These are phyloP conservation scores for Arthrobotrys musiformis DNA, from an alignment of 2,329 filamentous ascomycete species.

Conservation along the genomic window DNA sequence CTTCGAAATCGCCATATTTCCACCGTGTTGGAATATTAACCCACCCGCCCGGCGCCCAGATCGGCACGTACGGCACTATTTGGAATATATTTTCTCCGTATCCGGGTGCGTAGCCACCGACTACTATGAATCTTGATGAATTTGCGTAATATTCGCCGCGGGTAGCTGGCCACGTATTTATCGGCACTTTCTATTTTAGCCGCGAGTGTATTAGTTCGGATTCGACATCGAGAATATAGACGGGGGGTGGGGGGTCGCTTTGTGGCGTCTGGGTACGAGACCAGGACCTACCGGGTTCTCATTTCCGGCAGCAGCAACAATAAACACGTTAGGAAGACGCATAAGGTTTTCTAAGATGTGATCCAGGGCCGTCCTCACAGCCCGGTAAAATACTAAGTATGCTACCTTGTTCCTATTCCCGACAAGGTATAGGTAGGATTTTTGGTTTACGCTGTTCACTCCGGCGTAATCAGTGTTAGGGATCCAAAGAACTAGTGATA, in stretches of 20 bases:
- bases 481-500: background rate
- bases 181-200: background rate
- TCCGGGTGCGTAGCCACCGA: conserved; percentile 8
- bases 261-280: too few species aligned
- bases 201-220: too few species aligned
- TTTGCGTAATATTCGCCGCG: background rate
- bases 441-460: too few species aligned
- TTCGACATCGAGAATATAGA: too few species aligned
- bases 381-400: background rate
- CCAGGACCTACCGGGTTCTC: background rate
- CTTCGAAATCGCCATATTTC: background rate
- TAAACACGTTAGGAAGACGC: conserved; percentile 8
- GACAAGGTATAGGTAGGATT: background rate
- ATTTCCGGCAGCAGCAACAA: conserved; percentile 9
- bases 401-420: background rate
- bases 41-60: background rate
- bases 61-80: background rate
- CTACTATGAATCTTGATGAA: background rate
- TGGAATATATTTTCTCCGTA: background rate
- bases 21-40: background rate
- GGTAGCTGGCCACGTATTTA: background rate
- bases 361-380: background rate
- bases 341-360: background rate
- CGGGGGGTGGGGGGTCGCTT: too few species aligned
- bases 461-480: too few species aligned